Percentiles rank a stretch among this genome's conserved stretches.
These are phyloP conservation scores for Candida sanyaensis DNA, from an alignment of 1,139 yeast species.

Conservation along the genomic window DNA sequence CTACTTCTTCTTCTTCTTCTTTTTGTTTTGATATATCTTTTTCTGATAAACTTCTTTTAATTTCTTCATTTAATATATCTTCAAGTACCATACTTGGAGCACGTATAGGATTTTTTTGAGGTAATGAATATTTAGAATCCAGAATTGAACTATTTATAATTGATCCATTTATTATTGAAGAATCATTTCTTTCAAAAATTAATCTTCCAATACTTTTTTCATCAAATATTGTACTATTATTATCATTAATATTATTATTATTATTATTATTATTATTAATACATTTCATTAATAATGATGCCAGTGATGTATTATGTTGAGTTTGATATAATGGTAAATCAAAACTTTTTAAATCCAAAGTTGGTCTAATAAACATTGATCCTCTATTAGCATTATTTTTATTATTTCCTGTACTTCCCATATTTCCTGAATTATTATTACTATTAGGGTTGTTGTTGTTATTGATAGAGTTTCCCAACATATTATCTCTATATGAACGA, in stretches of 20 bases:
- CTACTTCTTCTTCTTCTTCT: background rate
- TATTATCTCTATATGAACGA: slow-evolving; percentile 9
- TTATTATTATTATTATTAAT: background rate
- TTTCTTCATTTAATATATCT: slow-evolving; percentile 20
- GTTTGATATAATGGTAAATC: slow-evolving; percentile 24
- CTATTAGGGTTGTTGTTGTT: too few relatives aligned
- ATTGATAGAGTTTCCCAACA: slow-evolving; percentile 20
- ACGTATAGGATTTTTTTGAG: slow-evolving; percentile 1
- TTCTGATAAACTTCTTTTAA: background rate
- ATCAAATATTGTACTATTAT: background rate
- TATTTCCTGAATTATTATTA: too few relatives aligned
- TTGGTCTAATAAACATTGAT: slow-evolving; percentile 42
- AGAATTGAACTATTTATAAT: slow-evolving; percentile 1
- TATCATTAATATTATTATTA: too few relatives aligned
- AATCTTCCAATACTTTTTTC: background rate
- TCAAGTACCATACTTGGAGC: slow-evolving; percentile 35
- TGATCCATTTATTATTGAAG: slow-evolving; percentile 1
- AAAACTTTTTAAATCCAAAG: slow-evolving; percentile 20
- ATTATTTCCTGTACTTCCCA: slow-evolving; percentile 5
- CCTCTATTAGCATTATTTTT: slow-evolving; percentile 20
- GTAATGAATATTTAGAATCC: slow-evolving; percentile 4
- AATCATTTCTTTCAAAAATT: background rate
- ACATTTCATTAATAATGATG: slow-evolving; percentile 5
- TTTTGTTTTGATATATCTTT: background rate
- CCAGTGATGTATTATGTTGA: slow-evolving; percentile 8